Evolutionary conservation across 75 land plant species (phyloP).

Genomic region (Ceratopteris richardii): DNA sequence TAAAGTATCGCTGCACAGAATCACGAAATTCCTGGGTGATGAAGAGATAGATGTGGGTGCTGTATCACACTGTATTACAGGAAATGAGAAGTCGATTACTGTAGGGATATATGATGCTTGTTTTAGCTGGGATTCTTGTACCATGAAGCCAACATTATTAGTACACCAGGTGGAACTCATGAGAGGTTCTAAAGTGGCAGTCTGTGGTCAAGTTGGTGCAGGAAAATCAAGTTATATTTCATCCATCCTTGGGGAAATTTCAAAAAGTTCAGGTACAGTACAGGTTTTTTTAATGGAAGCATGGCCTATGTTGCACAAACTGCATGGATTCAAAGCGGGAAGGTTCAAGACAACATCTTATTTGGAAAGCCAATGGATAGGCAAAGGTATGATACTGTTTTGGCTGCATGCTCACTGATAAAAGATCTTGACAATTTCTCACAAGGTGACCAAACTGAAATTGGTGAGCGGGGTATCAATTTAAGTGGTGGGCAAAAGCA

Average conservation of each 20-base stretch:
- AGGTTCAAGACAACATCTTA: constrained; percentile 60
- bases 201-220: constrained; percentile 78
- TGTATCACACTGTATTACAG: constrained; percentile 6
- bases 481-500: constrained; percentile 95
- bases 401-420: constrained; percentile 56
- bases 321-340: constrained; percentile 83
- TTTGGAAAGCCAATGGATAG: constrained; percentile 61
- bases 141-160: constrained; percentile 18
- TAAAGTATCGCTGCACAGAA: constrained; percentile 56
- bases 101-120: constrained; percentile 42
- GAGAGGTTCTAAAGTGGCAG: constrained; percentile 62
- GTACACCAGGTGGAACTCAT: constrained; percentile 29
- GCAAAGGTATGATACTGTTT: constrained; percentile 35
- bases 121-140: constrained; percentile 36
- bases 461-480: constrained; percentile 84
- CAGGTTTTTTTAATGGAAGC: constrained; percentile 49
- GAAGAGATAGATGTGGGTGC: constrained; percentile 19
- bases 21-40: constrained; percentile 26
- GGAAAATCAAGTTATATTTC: constrained; percentile 77
- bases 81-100: constrained; percentile 11
- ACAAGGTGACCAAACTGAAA: constrained; percentile 47
- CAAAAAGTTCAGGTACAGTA: constrained; percentile 40
- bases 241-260: constrained; percentile 68
- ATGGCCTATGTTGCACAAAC: constrained; percentile 76
- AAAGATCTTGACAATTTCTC: constrained; percentile 47